Evolutionary conservation across 345 rosid genomes (phyloP).

Genomic region (Balakata baccata): DNA sequence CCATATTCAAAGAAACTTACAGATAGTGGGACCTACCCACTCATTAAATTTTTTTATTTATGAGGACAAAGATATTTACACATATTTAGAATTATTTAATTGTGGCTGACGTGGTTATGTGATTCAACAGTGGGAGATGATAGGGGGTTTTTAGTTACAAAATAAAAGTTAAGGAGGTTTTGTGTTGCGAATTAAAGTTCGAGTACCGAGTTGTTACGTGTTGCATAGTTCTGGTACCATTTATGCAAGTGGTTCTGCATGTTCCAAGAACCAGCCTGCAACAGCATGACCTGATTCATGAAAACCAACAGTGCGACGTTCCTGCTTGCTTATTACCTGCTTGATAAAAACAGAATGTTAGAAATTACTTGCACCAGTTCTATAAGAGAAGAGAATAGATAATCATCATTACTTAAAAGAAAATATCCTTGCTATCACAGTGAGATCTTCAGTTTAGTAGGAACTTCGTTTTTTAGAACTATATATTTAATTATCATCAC

Average conservation of each 20-base stretch:
- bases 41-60: too few relatives aligned
- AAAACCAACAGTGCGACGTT: slow-evolving; percentile 84
- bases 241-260: slow-evolving; percentile 95
- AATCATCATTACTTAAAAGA: background rate
- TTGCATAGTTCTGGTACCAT: too few relatives aligned
- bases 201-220: too few relatives aligned
- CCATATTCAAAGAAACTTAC: too few relatives aligned
- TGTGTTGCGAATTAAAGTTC: too few relatives aligned
- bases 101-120: too few relatives aligned
- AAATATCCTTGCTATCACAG: background rate
- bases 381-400: background rate
- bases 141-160: too few relatives aligned
- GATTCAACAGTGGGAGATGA: too few relatives aligned
- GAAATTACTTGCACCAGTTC: background rate
- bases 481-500: background rate
- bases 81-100: too few relatives aligned
- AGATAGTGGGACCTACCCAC: too few relatives aligned
- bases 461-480: background rate
- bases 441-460: background rate
- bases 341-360: slow-evolving; percentile 1
- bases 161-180: too few relatives aligned
- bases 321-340: slow-evolving; percentile 86
- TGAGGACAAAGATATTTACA: too few relatives aligned
- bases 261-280: slow-evolving; percentile 92
- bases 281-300: slow-evolving; percentile 99